Evolutionary conservation across 352 stramenopile genomes (phyloP), one percentile per base, ranked within the genome.

Genomic region (Globisporangium camurandrum): DNA sequence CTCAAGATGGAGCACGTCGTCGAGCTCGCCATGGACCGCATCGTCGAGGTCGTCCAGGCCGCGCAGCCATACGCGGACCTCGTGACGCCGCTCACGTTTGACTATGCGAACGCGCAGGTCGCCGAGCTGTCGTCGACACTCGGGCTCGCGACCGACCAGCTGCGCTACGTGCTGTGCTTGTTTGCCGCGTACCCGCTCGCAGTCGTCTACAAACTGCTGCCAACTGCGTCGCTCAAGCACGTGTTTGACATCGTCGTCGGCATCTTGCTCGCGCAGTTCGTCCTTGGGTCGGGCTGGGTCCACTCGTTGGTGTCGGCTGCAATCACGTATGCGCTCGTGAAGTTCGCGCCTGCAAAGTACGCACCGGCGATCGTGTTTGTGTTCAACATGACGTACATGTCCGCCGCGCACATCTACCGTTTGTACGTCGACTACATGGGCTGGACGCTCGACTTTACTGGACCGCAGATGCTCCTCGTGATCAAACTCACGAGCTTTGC

Each of bases 401-500:
- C 87, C 30, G 64, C 77, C 14, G 76, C 81, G n/a, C 95, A 99
- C 66, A 70, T 98, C 24, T 95, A 98, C 69, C 90, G 95, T 54
- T 76, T 97, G 53, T 94, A 90, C 56, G 88, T 97, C 33, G 96
- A 98, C 66, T 98, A 98, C 61, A 90, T 98, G 66, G 83, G 83
- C 51, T 93, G 76, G 74, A 92, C 54, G 31, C 65, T 95, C 43
- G 88, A 97, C 62, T 86, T 80, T 33, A 96, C 84, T 5, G 86
- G 64, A 0, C 68, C 79, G 26, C 86, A 96, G 62, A 97, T 97
- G 92, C 72, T 98, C 36, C 65, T 99, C 23, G 91, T 97, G 27
- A 97, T 98, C 82, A 99, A 98, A 62, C 75, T 99, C 28, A 98
- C 95, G 47, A 97, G 91, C 61, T 97, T 98, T 57, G 93, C 86